Base-by-base conservation (phyloP, 2,329 filamentous ascomycete genomes). In the Venturia oleaginea region DNA sequence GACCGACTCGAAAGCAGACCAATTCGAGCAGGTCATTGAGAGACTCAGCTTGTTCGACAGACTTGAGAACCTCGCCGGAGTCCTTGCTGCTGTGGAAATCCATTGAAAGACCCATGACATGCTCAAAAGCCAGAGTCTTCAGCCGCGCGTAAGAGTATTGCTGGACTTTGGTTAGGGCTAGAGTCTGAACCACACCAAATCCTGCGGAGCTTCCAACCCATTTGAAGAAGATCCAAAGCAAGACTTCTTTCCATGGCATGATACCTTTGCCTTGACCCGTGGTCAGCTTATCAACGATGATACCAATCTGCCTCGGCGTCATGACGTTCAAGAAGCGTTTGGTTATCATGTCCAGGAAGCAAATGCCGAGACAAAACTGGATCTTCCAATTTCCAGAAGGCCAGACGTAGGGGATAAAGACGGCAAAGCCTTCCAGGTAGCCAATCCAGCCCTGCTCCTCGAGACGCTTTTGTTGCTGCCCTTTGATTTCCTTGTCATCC, bases 391-490 rank as follows among this genome's bases (percentile, higher is more conserved):
- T 84, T 51, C 86, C 82, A 62, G 84, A 82, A 0, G 92, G 91
- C 85, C 89, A 92, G 24, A 96, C 79, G 71, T 91, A 90, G 0
- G 90, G 90, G 34, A 92, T 78, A 72, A 96, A 88, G 42, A 93
- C 73, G 68, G 78, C 79, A 75, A 92, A 95, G 6, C 87, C 84
- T 71, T 88, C 91, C 34, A 87, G 79, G 70, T 94, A 94, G 54
- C 84, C 83, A 68, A 90, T 82, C 89, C 89, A 93, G 1, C 90
- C 90, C 65, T 88, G 84, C 67, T 88, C 84, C 71, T 87, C 81
- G n/a, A 92, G 80, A 2, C 87, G 84, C 74, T 90, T 87, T 67
- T 78, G 72, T 64, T 78, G 76, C 60, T 75, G 72, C 64, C 76
- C 73, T 67, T 78, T 79, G 84, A 87, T 67, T 76, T 82, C 73